Conservation (phyloP, 2,329 filamentous ascomycete genomes). For the Aspergillus quadricinctus region DNA sequence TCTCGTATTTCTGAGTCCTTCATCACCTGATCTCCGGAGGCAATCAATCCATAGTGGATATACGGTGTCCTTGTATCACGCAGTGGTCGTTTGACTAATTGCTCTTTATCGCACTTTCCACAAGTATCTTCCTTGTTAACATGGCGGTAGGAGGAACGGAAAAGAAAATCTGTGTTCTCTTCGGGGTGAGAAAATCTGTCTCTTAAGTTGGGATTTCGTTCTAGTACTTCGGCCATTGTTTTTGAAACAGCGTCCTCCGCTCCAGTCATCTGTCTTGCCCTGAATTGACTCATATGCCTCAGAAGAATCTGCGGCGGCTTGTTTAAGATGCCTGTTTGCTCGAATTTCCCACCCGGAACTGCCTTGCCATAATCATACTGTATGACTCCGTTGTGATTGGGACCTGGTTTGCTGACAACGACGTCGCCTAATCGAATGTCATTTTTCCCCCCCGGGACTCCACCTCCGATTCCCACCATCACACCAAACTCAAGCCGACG, state of each 20-base stretch:
- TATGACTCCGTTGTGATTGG: slow-evolving; percentile 1
- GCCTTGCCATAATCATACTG: slow-evolving; percentile 3
- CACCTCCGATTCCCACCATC: slow-evolving; percentile 13
- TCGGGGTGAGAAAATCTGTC: slow-evolving; percentile 1
- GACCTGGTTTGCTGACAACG: slow-evolving; percentile 15
- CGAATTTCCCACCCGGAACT: not conserved
- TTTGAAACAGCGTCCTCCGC: not conserved
- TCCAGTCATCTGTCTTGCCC: not conserved
- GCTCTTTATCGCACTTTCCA: not conserved
- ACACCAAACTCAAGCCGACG: not conserved
- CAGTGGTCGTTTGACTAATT: not conserved
- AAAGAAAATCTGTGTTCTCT: not conserved
- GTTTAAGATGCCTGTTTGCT: not conserved
- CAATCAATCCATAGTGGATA: too few relatives aligned
- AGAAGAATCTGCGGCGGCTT: not conserved
- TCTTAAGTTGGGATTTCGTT: not conserved
- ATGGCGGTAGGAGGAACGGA: slow-evolving; percentile 1
- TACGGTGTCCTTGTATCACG: too few relatives aligned
- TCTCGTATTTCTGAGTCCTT: too few relatives aligned
- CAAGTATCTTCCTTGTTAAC: not conserved
- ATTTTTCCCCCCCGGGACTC: slow-evolving; percentile 3
- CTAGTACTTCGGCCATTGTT: not conserved
- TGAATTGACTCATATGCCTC: not conserved
- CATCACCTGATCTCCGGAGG: too few relatives aligned
- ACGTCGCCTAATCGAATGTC: slow-evolving; percentile 20